A percentile compares a stretch with the other conserved stretches of the same genome.
These are phyloP conservation scores for Tieghemiomyces parasiticus DNA, from an alignment of 192 early-diverging fungal species.

Conservation along the genomic window DNA sequence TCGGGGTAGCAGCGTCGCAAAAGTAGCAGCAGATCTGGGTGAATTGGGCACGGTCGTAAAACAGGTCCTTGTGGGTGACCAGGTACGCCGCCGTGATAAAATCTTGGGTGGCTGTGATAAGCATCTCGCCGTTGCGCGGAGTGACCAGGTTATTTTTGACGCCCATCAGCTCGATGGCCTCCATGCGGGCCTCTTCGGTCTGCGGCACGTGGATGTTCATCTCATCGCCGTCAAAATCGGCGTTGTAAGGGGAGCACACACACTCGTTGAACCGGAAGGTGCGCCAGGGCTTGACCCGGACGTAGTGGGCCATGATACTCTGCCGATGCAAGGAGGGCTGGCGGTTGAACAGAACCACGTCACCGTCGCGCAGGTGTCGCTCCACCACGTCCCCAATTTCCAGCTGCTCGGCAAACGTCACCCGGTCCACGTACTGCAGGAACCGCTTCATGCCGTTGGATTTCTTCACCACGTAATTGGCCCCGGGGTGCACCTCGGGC, in stretches of 20 bases:
- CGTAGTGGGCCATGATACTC: slow-evolving; percentile 94
- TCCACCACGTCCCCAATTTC: slow-evolving; percentile 86
- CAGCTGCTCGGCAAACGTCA: slow-evolving; percentile 52
- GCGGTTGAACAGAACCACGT: slow-evolving; percentile 96
- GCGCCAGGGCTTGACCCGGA: slow-evolving; percentile 80
- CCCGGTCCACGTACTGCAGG: slow-evolving; percentile 59
- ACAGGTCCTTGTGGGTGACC: slow-evolving; percentile 83
- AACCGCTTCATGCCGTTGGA: slow-evolving; percentile 38
- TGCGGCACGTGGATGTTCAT: slow-evolving; percentile 99
- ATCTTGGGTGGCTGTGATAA: slow-evolving; percentile 99
- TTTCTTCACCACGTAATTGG: slow-evolving; percentile 59
- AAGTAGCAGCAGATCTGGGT: slow-evolving; percentile 85
- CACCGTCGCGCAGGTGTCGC: slow-evolving; percentile 84
- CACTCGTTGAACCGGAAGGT: slow-evolving; percentile 99
- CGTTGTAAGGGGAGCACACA: slow-evolving; percentile 99
- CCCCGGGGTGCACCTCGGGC: slow-evolving; percentile 81
- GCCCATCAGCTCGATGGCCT: slow-evolving; percentile 93
- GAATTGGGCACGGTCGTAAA: slow-evolving; percentile 90
- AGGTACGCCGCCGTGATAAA: slow-evolving; percentile 96
- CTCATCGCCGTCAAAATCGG: slow-evolving; percentile 99
- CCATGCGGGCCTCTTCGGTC: slow-evolving; percentile 94
- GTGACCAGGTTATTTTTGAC: slow-evolving; percentile 95
- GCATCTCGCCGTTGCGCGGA: slow-evolving; percentile 93
- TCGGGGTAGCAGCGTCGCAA: slow-evolving; percentile 62
- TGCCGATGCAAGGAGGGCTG: slow-evolving; percentile 97